These are phyloP conservation scores for Fusarium sublunatum DNA, from an alignment of 2,329 filamentous ascomycete genomes.

Conservation along the genomic window DNA sequence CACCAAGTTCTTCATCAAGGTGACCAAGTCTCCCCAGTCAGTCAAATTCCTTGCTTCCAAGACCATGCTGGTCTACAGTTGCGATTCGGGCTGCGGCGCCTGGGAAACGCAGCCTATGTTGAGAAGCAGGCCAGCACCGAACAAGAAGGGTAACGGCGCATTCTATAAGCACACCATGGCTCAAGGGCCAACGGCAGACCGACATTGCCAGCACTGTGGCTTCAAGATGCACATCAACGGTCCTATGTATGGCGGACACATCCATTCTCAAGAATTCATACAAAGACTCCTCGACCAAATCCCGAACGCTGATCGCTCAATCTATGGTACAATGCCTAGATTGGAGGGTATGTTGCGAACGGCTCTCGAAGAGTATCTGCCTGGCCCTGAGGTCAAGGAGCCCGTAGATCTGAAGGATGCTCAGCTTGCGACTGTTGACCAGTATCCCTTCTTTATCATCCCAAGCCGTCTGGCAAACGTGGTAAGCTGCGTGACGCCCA, in stretches of 20 bases:
- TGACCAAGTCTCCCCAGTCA: slow-evolving; percentile 81
- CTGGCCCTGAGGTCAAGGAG: slow-evolving; percentile 51
- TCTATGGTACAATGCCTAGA: slow-evolving; percentile 82
- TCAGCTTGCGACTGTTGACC: slow-evolving; percentile 74
- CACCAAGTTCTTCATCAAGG: slow-evolving; percentile 84
- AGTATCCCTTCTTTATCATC: slow-evolving; percentile 87
- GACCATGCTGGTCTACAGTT: slow-evolving; percentile 93
- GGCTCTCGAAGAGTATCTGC: slow-evolving; percentile 78
- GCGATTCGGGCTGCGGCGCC: slow-evolving; percentile 89
- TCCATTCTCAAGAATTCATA: slow-evolving; percentile 88
- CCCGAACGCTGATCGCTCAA: slow-evolving; percentile 71
- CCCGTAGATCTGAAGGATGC: slow-evolving; percentile 55
- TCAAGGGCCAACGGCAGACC: slow-evolving; percentile 73
- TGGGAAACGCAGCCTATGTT: slow-evolving; percentile 87
- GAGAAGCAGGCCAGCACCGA: slow-evolving; percentile 71
- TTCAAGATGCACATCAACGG: slow-evolving; percentile 88
- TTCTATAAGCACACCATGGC: slow-evolving; percentile 85
- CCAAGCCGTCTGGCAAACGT: slow-evolving; percentile 79
- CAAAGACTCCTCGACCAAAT: slow-evolving; percentile 80
- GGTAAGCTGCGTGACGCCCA: slow-evolving; percentile 81
- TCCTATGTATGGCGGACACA: slow-evolving; percentile 92
- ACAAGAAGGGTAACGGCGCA: slow-evolving; percentile 75
- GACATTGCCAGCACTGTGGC: slow-evolving; percentile 83
- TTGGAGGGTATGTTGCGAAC: slow-evolving; percentile 93
- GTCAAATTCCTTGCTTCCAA: slow-evolving; percentile 93